A percentile compares a stretch with the other conserved stretches of the same genome.
These are phyloP conservation scores for Xylaria sp. DNA, from an alignment of 495 filamentous ascomycete genomes.

Conservation along the genomic window DNA sequence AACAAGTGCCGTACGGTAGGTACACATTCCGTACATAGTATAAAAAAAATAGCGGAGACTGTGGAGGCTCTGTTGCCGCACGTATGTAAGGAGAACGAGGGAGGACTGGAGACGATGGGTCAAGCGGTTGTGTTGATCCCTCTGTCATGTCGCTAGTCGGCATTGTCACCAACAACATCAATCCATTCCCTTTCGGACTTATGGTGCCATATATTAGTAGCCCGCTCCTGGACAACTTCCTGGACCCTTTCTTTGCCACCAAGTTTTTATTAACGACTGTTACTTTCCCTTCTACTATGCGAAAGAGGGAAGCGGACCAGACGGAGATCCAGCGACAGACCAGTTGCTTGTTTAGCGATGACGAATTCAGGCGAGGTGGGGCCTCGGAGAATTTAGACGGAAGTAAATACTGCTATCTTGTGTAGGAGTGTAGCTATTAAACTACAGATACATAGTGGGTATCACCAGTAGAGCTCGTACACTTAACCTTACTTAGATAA, in stretches of 20 bases:
- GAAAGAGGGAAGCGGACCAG: not conserved
- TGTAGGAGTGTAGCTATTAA: not conserved
- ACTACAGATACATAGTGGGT: not conserved
- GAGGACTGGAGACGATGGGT: not conserved
- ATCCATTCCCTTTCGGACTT: not conserved
- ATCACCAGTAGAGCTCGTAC: not conserved
- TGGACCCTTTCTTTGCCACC: not conserved
- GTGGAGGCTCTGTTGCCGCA: not conserved
- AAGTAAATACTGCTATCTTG: not conserved
- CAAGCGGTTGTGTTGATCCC: not conserved
- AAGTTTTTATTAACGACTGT: not conserved
- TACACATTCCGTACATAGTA: conserved; percentile 24
- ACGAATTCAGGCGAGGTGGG: not conserved
- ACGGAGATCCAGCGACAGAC: not conserved
- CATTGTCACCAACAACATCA: not conserved
- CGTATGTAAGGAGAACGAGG: not conserved
- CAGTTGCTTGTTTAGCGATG: not conserved
- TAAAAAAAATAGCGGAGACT: not conserved
- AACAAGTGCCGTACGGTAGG: conserved; percentile 6
- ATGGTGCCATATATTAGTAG: not conserved
- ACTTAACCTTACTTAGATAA: not conserved
- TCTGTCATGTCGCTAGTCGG: not conserved
- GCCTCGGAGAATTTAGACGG: not conserved
- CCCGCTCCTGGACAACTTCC: not conserved
- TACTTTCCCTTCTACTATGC: not conserved